Conservation (phyloP, 805 yeast genomes). For the Candida wancherniae region DNA sequence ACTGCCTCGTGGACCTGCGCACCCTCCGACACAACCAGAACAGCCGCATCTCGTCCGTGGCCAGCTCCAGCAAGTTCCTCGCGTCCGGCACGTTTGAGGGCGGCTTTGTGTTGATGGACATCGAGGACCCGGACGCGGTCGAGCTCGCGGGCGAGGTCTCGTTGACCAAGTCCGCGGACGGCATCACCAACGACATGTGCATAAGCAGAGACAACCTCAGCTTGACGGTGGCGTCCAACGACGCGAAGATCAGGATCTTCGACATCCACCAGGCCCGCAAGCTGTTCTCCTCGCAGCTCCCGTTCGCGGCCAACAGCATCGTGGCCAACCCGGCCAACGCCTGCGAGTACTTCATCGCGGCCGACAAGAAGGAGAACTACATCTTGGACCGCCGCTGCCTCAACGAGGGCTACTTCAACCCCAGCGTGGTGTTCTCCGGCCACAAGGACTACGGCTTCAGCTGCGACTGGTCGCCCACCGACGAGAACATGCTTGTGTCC, state of each 20-base stretch:
- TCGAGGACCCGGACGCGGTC: constrained; percentile 20
- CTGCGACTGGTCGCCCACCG: constrained; percentile 51
- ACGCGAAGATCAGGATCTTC: constrained; percentile 36
- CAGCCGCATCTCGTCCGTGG: constrained; percentile 45
- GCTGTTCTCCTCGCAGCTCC: constrained; percentile 19
- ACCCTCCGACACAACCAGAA: constrained; percentile 23
- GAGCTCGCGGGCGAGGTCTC: constrained; percentile 28
- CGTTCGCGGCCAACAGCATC: constrained; percentile 50
- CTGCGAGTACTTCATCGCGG: constrained; percentile 43
- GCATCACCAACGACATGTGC: constrained; percentile 48
- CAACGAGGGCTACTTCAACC: constrained; percentile 2
- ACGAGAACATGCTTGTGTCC: constrained; percentile 43
- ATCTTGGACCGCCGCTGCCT: constrained; percentile 41
- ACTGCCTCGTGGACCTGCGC: constrained; percentile 37
- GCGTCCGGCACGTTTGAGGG: constrained; percentile 56
- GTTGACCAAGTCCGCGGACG: constrained; percentile 41
- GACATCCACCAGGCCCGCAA: constrained; percentile 26
- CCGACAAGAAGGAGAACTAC: constrained; percentile 42
- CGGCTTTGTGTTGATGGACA: constrained; percentile 38
- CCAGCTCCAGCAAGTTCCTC: constrained; percentile 37
- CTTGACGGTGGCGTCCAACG: constrained; percentile 49
- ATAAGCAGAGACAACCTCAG: constrained; percentile 27
- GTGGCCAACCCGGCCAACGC: constrained; percentile 37
- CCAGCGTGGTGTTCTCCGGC: constrained; percentile 28
- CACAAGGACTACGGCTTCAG: constrained; percentile 56